phyloP scores from a whole-genome alignment of 1,284 basidiomycete genomes.

The Cryptococcus maquisensis region DNA sequence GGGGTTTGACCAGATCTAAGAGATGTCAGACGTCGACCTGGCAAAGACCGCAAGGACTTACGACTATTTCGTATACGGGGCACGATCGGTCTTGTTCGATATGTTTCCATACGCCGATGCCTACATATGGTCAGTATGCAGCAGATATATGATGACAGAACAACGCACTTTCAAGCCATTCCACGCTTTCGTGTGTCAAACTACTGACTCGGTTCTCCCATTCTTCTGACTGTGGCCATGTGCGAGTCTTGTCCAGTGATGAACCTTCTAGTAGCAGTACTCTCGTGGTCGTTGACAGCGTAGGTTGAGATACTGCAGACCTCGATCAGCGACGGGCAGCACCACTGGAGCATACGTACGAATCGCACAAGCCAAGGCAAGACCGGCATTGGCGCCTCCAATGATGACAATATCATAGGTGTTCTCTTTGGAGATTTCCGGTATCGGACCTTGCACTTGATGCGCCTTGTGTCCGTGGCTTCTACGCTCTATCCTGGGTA shows the following conservation, averaged over 20 bases:
- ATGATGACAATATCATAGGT: conserved; percentile 82
- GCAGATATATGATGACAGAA: neutral
- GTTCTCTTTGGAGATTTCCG: conserved; percentile 24
- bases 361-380: conserved; percentile 82
- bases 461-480: neutral
- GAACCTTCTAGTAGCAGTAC: conserved; percentile 76
- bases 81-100: conserved; percentile 68
- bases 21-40: neutral
- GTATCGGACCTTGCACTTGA: conserved; percentile 1
- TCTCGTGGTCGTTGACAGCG: conserved; percentile 54
- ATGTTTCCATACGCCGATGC: conserved; percentile 74
- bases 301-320: conserved; percentile 55
- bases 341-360: conserved; percentile 52
- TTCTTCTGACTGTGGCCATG: conserved; percentile 60
- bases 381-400: conserved; percentile 87
- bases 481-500: neutral
- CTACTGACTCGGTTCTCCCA: conserved; percentile 89
- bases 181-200: conserved; percentile 75
- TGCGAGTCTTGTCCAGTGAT: conserved; percentile 62
- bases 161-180: conserved; percentile 66
- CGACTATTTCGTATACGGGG: conserved; percentile 80
- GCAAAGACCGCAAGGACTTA: conserved; percentile 35
- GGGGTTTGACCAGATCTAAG: conserved; percentile 66
- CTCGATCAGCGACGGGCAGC: neutral
- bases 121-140: conserved; percentile 50